phyloP scores from a whole-genome alignment of 2,329 filamentous ascomycete genomes.

The Berkeleyomyces basicola region DNA sequence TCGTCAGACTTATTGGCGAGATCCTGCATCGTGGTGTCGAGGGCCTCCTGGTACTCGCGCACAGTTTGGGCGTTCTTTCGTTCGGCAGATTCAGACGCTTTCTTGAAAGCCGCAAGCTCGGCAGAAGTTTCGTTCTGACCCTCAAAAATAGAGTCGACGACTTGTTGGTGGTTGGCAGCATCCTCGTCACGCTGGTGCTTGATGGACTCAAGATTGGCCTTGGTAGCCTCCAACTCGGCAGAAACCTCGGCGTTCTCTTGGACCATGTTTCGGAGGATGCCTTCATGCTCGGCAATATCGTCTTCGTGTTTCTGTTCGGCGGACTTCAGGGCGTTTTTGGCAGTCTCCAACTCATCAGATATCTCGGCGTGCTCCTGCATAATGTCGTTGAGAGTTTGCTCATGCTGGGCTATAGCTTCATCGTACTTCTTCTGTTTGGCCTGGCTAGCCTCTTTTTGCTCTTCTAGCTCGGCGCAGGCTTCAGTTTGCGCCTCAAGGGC shows the following conservation, averaged over 20 bases:
- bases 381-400: no score
- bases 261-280: no score
- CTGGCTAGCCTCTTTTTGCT: neutral
- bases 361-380: no score
- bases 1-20: no score
- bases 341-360: no score
- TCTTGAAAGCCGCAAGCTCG: neutral
- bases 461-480: neutral
- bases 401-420: neutral
- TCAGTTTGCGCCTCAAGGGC: neutral
- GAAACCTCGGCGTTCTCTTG: no score
- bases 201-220: neutral
- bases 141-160: neutral
- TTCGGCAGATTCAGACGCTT: neutral
- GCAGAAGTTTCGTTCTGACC: neutral
- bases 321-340: no score
- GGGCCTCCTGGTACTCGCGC: neutral
- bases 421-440: neutral
- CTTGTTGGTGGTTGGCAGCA: no score
- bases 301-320: no score
- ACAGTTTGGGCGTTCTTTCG: neutral
- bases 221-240: no score
- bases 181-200: neutral
- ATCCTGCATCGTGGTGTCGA: no score
- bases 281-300: no score